These are phyloP conservation scores for Claviceps monticola DNA, from an alignment of 2,329 filamentous ascomycete species.

Conservation along the genomic window DNA sequence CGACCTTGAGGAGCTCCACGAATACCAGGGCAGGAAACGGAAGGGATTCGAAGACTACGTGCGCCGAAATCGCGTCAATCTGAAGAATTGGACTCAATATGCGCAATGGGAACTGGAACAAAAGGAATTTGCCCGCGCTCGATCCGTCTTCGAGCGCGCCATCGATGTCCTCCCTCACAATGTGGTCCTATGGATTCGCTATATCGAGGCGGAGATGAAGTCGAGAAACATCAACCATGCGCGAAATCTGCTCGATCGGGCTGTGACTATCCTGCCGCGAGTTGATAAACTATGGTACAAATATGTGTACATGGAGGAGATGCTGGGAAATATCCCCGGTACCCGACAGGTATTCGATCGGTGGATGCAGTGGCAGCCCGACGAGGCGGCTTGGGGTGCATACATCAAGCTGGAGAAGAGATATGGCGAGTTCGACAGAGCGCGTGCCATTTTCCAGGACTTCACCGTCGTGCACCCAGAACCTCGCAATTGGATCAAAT, in stretches of 20 bases:
- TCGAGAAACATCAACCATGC: conserved; percentile 88
- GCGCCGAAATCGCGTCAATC: conserved; percentile 80
- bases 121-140: conserved; percentile 85
- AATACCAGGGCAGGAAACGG: conserved; percentile 89
- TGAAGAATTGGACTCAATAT: conserved; percentile 99
- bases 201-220: conserved; percentile 95
- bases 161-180: conserved; percentile 84
- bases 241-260: conserved; percentile 82
- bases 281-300: conserved; percentile 99
- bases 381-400: conserved; percentile 87
- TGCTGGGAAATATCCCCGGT: conserved; percentile 82
- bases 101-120: conserved; percentile 95
- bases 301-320: conserved; percentile 98
- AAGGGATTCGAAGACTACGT: conserved; percentile 98
- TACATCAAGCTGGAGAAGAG: conserved; percentile 97
- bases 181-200: conserved; percentile 78
- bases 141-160: conserved; percentile 88
- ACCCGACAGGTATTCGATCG: conserved; percentile 90
- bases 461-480: conserved; percentile 92
- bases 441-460: conserved; percentile 76
- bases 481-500: conserved; percentile 96
- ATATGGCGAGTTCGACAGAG: conserved; percentile 81
- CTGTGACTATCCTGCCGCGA: conserved; percentile 80
- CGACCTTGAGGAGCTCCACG: conserved; percentile 93
- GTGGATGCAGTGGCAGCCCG: conserved; percentile 97